Base-by-base conservation (phyloP, 2,329 filamentous ascomycete species). In the Aspergillus piperis region DNA sequence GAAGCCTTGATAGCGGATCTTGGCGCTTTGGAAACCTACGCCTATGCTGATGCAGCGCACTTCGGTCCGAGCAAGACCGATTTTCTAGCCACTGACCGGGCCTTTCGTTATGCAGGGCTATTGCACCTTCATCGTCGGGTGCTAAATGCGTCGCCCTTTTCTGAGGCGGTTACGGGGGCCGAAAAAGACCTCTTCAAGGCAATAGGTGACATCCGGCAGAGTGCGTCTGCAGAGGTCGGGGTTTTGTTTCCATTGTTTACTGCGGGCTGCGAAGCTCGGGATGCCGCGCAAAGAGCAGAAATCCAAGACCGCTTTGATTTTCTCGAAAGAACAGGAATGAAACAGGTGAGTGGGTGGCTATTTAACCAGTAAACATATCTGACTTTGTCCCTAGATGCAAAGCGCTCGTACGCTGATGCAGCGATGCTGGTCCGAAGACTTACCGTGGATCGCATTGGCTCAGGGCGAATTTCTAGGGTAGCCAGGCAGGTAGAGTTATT, bases 171-270 rank as follows among this genome's bases (percentile, higher is more conserved):
- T 0, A 86, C 88, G 66, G 77, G 79, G 10, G 84, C 86, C 0
- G 86, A 93, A 5, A 74, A 80, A 39, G 82, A 85, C 62, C 89
- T 94, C 49, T 78, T 91, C 27, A 77, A 79, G 1, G 84, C 86
- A 32, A 78, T 94, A 62, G 80, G 80, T 21, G 84, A 83, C 39
- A 85, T 95, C 52, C 79, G 86, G 11, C 78, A 82, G 11, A 88
- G 89, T 5, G 88, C 88, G 30, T 87, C 86, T 15, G 90, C 90
- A 0, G 91, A 94, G 74, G 87, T 86, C 8, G 91, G 90, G 68
- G 78, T 91, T 17, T 74, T 95, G 41, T 93, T 95, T 65, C 91
- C 91, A 0, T 87, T 95, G 77, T 95, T 95, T 74, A 90, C 90
- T 1, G 91, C 91, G 1, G 91, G 91, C 0, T 93, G 90, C 65